phyloP scores from a whole-genome alignment of 1,284 basidiomycete species.

The Waitea zeae region DNA sequence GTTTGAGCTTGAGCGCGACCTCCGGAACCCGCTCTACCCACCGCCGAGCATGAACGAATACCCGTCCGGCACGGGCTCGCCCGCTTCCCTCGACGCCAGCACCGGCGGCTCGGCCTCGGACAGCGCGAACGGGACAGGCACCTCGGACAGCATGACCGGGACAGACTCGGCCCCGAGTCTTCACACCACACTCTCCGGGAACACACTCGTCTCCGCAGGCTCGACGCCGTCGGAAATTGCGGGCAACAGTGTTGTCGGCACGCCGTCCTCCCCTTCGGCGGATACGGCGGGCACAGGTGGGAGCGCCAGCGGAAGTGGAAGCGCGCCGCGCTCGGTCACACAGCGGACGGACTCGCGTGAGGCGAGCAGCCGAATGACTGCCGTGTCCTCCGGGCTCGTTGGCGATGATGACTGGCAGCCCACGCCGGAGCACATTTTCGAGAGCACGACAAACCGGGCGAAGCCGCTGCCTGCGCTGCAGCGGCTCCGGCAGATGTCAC shows the following conservation, averaged over 20 bases:
- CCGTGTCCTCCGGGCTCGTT: slow-evolving; percentile 12
- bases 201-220: not conserved
- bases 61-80: slow-evolving; percentile 5
- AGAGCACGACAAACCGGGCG: slow-evolving; percentile 58
- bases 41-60: slow-evolving; percentile 8
- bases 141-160: not conserved
- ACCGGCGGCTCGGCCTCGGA: not conserved
- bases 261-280: not conserved
- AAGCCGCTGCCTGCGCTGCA: slow-evolving; percentile 65
- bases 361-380: not conserved
- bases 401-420: slow-evolving; percentile 29
- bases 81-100: slow-evolving; percentile 1
- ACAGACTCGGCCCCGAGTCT: not conserved
- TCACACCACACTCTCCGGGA: not conserved
- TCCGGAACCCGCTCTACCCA: slow-evolving; percentile 58
- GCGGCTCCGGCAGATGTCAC: slow-evolving; percentile 34
- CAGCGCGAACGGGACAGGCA: not conserved
- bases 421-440: slow-evolving; percentile 44
- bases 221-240: not conserved
- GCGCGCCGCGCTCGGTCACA: too few relatives aligned
- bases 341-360: not conserved
- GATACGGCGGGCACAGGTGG: not conserved
- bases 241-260: not conserved
- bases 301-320: not conserved
- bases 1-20: slow-evolving; percentile 68